Percentiles rank a stretch among this genome's conserved stretches.
Evolutionary conservation across 371 early-diverging fungal species (phyloP).

Genomic region (Blastocladiella emersonii): DNA sequence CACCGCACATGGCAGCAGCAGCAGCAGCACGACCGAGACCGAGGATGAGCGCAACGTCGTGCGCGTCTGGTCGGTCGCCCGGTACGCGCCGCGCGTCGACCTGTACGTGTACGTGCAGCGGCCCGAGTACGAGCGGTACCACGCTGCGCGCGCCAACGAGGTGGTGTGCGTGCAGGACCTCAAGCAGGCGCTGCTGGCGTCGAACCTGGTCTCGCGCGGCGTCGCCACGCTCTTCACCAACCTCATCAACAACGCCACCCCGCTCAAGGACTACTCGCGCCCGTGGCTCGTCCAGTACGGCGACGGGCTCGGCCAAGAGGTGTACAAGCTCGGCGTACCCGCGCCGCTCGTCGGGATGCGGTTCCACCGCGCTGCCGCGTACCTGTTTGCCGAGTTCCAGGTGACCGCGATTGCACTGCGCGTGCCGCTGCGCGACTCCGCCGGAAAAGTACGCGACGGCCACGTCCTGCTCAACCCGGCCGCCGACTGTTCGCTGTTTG

Average conservation of each 20-base stretch:
- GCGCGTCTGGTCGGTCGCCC: slow-evolving; percentile 49
- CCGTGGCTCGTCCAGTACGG: slow-evolving; percentile 67
- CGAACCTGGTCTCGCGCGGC: slow-evolving; percentile 51
- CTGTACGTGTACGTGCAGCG: slow-evolving; percentile 52
- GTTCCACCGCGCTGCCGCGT: slow-evolving; percentile 40
- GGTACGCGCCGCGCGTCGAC: slow-evolving; percentile 36
- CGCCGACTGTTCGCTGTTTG: slow-evolving; percentile 33
- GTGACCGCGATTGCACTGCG: slow-evolving; percentile 49
- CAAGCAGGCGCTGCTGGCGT: slow-evolving; percentile 51
- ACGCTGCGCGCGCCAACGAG: slow-evolving; percentile 42
- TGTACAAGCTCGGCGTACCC: slow-evolving; percentile 39
- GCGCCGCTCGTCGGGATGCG: slow-evolving; percentile 34
- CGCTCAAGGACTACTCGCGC: slow-evolving; percentile 39
- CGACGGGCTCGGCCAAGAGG: slow-evolving; percentile 56
- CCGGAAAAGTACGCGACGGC: too few species aligned
- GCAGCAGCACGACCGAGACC: slow-evolving; percentile 13
- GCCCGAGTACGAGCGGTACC: slow-evolving; percentile 50
- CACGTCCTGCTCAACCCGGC: slow-evolving; percentile 52
- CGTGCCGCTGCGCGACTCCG: slow-evolving; percentile 9
- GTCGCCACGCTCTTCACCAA: slow-evolving; percentile 52
- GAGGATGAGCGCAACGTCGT: slow-evolving; percentile 29
- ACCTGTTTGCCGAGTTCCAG: slow-evolving; percentile 53
- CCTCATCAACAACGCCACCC: slow-evolving; percentile 43
- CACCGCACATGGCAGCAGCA: too few species aligned
- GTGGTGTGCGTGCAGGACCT: slow-evolving; percentile 54